Base-by-base conservation (phyloP, 768 basidiomycete genomes). In the Termitomyces heimii region DNA sequence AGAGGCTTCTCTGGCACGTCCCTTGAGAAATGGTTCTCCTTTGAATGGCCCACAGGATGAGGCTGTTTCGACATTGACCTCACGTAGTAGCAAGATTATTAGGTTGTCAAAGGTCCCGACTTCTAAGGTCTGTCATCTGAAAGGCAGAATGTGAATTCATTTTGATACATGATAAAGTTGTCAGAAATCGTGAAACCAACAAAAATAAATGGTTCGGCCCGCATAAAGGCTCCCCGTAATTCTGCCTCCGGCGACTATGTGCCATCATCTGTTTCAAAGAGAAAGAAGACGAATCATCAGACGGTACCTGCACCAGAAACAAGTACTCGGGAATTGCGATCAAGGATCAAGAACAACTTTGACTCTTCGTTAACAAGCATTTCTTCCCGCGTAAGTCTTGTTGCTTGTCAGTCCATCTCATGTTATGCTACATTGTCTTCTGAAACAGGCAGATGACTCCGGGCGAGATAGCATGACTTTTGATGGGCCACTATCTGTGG, bases 261-360 rank as follows among this genome's bases (percentile, higher is more conserved):
- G n/a, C 71, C 67, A 7, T 66, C 75, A 46, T 73, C 74, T 26
- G 71, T 73, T 14, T 60, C 70, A 29, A 75, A 73, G 57, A 71
- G 76, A 62, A 76, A 73, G 65, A 73, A 72, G 51, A 57, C 65
- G 14, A 62, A 66, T 20, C 71, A 68, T 43, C 59, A 59, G 58
- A 9, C 45, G 4, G 54, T 31, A 42, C 60, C 53, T 35, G 45
- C 37, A 54, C 51, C 54, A 8, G 73, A 76, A 59, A 63, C 72
- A 28, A 76, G 72, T 57, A 75, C 73, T 7, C 71, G 79, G 26
- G 74, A 77, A 60, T 62, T 80, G 42, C 74, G 80, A 35, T 79
- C 80, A 53, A 73, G 77, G 58, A 72, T 71, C 59, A 80, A 77
- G 58, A 70, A 69, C 22, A 67, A 70, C 20, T 60, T 65, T 43